A percentile compares a stretch with the other conserved stretches of the same genome.
phyloP scores from a whole-genome alignment of 1,284 basidiomycete genomes.

The Butyriboletus appendiculatus region DNA sequence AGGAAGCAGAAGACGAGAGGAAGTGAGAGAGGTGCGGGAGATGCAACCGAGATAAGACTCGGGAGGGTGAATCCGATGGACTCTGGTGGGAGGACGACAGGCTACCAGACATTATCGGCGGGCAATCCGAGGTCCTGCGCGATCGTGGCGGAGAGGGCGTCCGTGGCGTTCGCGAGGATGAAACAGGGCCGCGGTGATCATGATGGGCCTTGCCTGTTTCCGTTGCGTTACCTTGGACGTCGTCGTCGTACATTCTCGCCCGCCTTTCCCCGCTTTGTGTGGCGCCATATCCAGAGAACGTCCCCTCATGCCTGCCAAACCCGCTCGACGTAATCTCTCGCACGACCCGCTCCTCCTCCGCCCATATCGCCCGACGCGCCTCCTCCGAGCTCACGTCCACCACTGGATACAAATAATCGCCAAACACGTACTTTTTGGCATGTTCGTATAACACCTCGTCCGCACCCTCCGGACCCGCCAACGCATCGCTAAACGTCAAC shows the following conservation, averaged over 20 bases:
- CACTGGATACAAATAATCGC: conserved; percentile 91
- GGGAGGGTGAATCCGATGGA: conserved; percentile 10
- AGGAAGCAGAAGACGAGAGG: neutral
- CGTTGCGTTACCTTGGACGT: neutral
- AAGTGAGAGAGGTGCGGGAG: conserved; percentile 6
- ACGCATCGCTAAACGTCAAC: conserved; percentile 40
- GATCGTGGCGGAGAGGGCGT: conserved; percentile 11
- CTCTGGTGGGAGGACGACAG: conserved; percentile 12
- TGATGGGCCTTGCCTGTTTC: neutral
- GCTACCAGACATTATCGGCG: conserved; percentile 5
- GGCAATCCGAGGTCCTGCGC: conserved; percentile 5
- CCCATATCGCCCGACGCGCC: conserved; percentile 66
- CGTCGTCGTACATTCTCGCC: conserved; percentile 10
- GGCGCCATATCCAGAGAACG: conserved; percentile 25
- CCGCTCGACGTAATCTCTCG: conserved; percentile 23
- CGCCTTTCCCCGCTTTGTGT: conserved; percentile 19
- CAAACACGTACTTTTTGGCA: conserved; percentile 78
- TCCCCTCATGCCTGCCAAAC: conserved; percentile 3
- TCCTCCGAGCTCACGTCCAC: conserved; percentile 83
- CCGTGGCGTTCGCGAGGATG: neutral
- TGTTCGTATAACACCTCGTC: conserved; percentile 75
- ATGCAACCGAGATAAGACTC: conserved; percentile 5
- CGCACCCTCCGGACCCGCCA: conserved; percentile 58
- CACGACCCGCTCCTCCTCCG: conserved; percentile 34
- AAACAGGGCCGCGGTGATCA: neutral